These are phyloP conservation scores for Herpetomonas samuelpessoai DNA, from an alignment of 208 protist species.

Conservation along the genomic window DNA sequence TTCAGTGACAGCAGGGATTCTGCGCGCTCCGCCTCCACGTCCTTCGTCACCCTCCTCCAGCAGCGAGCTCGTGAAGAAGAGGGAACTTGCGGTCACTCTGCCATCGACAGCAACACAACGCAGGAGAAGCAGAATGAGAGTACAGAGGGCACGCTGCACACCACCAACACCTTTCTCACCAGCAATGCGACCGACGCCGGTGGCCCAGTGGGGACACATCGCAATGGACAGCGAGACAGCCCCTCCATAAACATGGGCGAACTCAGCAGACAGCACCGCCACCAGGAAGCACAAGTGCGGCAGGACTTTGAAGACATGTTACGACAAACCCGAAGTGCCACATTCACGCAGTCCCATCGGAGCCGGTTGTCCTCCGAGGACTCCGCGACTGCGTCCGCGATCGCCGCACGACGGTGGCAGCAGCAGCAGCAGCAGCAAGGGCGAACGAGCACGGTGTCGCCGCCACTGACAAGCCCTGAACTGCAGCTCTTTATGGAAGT, in stretches of 20 bases:
- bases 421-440: background rate
- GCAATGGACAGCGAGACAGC: background rate
- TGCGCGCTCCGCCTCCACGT: background rate
- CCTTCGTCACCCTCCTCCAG: background rate
- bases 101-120: background rate
- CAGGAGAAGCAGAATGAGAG: background rate
- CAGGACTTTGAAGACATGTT: background rate
- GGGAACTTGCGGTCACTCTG: background rate
- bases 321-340: background rate
- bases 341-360: too few species aligned
- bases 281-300: background rate
- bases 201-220: too few species aligned
- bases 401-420: background rate
- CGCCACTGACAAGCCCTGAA: constrained; percentile 44
- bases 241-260: background rate
- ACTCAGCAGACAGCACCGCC: background rate
- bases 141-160: background rate
- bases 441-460: constrained; percentile 14
- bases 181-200: background rate
- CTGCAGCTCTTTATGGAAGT: constrained; percentile 68
- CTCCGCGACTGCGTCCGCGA: background rate
- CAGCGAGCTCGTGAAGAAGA: background rate
- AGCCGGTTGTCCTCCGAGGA: too few species aligned
- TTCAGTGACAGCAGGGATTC: background rate
- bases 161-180: background rate